Percentiles rank a stretch among this genome's conserved stretches.
Evolutionary conservation across 805 yeast genomes (phyloP).

Genomic region (Saturnispora dispora): DNA sequence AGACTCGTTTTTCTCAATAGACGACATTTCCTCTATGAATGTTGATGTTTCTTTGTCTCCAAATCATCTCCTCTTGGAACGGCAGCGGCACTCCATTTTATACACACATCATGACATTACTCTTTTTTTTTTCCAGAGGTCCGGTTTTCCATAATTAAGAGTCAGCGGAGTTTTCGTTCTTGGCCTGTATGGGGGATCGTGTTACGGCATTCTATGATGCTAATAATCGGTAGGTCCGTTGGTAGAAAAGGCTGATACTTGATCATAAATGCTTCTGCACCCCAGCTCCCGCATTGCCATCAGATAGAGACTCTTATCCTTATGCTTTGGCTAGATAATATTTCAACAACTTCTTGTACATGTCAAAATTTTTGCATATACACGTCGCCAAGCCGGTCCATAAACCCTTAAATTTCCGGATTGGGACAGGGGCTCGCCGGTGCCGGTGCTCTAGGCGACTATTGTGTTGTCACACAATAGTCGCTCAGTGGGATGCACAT

Average conservation of each 20-base stretch:
- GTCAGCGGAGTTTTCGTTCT: neutral
- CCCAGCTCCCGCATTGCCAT: too few species aligned
- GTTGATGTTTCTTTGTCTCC: neutral
- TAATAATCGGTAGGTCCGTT: neutral
- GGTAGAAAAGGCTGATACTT: too few species aligned
- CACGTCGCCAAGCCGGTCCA: neutral
- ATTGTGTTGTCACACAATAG: neutral
- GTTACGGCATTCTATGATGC: neutral
- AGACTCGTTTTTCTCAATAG: constrained; percentile 5
- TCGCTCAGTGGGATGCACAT: neutral
- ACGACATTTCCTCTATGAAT: neutral
- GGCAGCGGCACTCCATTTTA: neutral
- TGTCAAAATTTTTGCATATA: neutral
- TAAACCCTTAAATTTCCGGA: neutral
- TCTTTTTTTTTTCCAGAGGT: neutral
- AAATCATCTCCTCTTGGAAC: neutral
- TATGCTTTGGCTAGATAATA: neutral
- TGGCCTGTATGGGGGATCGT: neutral
- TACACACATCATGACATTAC: neutral
- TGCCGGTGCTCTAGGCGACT: neutral
- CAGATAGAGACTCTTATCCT: neutral
- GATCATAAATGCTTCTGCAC: too few species aligned
- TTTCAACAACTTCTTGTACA: neutral
- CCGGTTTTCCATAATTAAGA: neutral
- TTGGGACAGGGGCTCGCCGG: neutral